Conservation (phyloP, 1,139 yeast species). For the Pneumocystis wakefieldiae region DNA sequence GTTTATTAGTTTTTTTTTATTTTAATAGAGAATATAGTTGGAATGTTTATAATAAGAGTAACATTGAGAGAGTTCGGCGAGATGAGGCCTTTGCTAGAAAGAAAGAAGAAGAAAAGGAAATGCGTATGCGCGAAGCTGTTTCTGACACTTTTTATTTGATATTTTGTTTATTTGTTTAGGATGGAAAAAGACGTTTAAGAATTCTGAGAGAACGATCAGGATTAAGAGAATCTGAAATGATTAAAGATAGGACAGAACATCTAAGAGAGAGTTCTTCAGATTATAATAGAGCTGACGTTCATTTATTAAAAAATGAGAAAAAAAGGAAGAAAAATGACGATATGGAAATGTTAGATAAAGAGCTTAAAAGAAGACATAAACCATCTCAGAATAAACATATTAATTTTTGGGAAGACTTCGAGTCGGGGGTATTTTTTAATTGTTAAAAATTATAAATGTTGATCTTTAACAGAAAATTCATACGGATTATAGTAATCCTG, state of each 20-base stretch:
- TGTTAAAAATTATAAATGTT: not conserved
- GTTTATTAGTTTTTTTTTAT: not conserved
- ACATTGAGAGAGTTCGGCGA: conserved; percentile 21
- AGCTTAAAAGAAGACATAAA: not conserved
- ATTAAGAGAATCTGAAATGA: not conserved
- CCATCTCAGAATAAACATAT: not conserved
- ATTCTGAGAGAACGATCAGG: not conserved
- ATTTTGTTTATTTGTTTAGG: not conserved
- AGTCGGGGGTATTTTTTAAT: not conserved
- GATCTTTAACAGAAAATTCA: not conserved
- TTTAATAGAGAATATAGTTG: conserved; percentile 20
- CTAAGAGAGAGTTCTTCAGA: not conserved
- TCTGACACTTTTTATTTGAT: not conserved
- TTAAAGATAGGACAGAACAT: not conserved
- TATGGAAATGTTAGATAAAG: not conserved
- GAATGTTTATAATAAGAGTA: conserved; percentile 20
- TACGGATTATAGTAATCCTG: not conserved
- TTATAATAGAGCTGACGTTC: not conserved
- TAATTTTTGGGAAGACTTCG: conserved; percentile 1
- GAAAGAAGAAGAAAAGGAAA: conserved; percentile 12
- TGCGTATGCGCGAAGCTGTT: conserved; percentile 5
- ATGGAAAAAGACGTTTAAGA: not conserved
- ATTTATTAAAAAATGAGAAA: not conserved
- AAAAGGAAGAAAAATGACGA: not conserved
- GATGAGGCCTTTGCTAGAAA: conserved; percentile 20